Evolutionary conservation across 208 protist genomes (phyloP), one percentile per base, ranked within the genome.

Genomic region (Hexamita inflata): DNA sequence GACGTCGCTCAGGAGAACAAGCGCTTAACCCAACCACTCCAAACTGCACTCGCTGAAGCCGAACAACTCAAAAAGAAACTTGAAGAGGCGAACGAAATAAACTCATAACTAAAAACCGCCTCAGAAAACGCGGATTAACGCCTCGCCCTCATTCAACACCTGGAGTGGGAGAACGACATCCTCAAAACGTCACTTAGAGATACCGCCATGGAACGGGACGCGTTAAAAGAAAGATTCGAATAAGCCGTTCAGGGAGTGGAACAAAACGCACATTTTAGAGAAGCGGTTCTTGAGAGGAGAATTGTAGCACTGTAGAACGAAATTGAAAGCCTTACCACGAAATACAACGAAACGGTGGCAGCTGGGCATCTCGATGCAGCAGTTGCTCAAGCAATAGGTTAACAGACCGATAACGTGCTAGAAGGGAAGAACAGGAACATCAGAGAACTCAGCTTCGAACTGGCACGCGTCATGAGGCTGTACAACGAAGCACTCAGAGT

Each of bases 1-100:
- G 92, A 95, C 62, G 94, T 97, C 73, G 89, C 92, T 61, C 86
- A 90, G 77, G 92, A 95, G 77, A 95, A 96, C 82, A 89, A 91
- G 75, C 89, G 88, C 58, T 84, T 95, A 26, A 89, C 81, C 26
- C 89, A 90, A n/a, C 93, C 93, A n/a, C 80, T 96, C 24, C 83
- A 91, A 62, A 91, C 92, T 75, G 85, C 90, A 15, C 78, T 90
- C 77, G 82, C 83, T 24, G 88, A 92, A 61, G 89, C 94, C 34
- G 88, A 91, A 66, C 82, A 89, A 74, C 83, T 94, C 45, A 86
- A 89, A 49, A 80, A 85, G 39, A 86, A 91, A 78, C 89, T 93
- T 74, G 89, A 91, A 65, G 91, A 91, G 74, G 89, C 92, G 82
- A 82, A 93, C 38, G 91, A 94, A 38, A 7, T 70, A 11, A 38